phyloP scores from a whole-genome alignment of 768 basidiomycete species.

The Jaapia argillacea region DNA sequence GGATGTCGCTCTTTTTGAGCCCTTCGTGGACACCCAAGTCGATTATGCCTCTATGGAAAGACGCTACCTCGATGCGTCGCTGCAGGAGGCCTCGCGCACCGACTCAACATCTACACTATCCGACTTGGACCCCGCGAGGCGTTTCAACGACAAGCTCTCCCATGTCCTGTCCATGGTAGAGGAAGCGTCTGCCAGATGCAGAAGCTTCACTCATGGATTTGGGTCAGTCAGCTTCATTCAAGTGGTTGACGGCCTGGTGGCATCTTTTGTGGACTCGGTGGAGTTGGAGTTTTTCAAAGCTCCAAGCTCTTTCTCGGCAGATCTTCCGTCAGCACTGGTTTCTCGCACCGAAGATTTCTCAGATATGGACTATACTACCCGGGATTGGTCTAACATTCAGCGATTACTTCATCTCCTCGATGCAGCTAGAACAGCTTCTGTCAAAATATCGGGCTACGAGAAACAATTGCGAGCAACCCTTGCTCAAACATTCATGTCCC shows the following conservation, averaged over 20 bases:
- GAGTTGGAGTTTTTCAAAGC: slow-evolving; percentile 31
- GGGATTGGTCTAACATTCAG: slow-evolving; percentile 89
- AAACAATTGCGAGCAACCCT: slow-evolving; percentile 41
- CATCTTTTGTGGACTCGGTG: slow-evolving; percentile 63
- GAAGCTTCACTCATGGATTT: slow-evolving; percentile 84
- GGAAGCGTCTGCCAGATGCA: slow-evolving; percentile 67
- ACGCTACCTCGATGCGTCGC: slow-evolving; percentile 49
- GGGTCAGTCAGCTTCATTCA: slow-evolving; percentile 65
- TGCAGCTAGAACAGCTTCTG: slow-evolving; percentile 64
- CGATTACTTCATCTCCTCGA: slow-evolving; percentile 72
- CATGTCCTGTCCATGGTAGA: slow-evolving; percentile 74
- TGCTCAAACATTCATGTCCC: slow-evolving; percentile 40
- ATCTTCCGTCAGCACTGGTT: too few species aligned
- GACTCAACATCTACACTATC: slow-evolving; percentile 30
- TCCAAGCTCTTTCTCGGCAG: too few species aligned
- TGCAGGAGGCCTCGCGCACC: slow-evolving; percentile 35
- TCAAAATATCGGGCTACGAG: slow-evolving; percentile 64
- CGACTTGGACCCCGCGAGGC: slow-evolving; percentile 42
- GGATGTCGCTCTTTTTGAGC: slow-evolving; percentile 90
- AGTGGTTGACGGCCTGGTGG: slow-evolving; percentile 63
- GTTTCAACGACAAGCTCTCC: slow-evolving; percentile 64
- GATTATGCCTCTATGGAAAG: slow-evolving; percentile 78
- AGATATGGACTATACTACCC: slow-evolving; percentile 72
- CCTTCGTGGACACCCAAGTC: slow-evolving; percentile 85
- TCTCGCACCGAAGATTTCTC: slow-evolving; percentile 45